phyloP scores from a whole-genome alignment of 768 basidiomycete genomes.

The Suillus discolor region DNA sequence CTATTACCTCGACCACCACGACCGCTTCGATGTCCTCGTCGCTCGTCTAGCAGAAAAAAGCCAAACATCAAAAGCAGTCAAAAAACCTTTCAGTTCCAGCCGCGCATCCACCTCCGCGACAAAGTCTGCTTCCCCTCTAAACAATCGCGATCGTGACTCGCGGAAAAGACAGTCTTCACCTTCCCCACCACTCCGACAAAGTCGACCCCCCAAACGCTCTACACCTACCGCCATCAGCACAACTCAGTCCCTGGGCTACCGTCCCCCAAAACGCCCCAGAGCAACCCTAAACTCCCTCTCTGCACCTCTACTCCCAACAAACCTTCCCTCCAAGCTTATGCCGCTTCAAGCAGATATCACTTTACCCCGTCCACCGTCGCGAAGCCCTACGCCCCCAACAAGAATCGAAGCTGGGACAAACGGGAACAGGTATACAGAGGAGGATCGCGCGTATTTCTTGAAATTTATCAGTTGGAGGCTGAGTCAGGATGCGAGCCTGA shows the following conservation, averaged over 20 bases:
- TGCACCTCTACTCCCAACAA: slow-evolving; percentile 34
- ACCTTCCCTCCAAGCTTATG: slow-evolving; percentile 49
- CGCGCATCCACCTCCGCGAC: neutral
- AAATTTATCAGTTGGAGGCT: slow-evolving; percentile 67
- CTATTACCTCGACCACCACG: slow-evolving; percentile 73
- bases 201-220: slow-evolving; percentile 24
- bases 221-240: slow-evolving; percentile 21
- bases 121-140: slow-evolving; percentile 13
- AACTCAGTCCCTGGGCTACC: slow-evolving; percentile 22
- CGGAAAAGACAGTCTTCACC: slow-evolving; percentile 39
- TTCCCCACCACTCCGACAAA: slow-evolving; percentile 28
- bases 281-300: slow-evolving; percentile 65
- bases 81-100: slow-evolving; percentile 28
- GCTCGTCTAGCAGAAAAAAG: slow-evolving; percentile 23
- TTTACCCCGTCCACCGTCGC: slow-evolving; percentile 64
- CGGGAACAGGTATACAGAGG: slow-evolving; percentile 66
- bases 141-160: slow-evolving; percentile 26
- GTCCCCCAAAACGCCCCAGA: slow-evolving; percentile 34
- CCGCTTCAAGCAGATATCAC: slow-evolving; percentile 62
- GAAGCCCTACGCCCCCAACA: slow-evolving; percentile 70
- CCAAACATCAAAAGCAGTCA: slow-evolving; percentile 26
- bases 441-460: slow-evolving; percentile 68
- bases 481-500: slow-evolving; percentile 52
- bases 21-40: slow-evolving; percentile 51
- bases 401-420: slow-evolving; percentile 44